Evolutionary conservation across 2,329 filamentous ascomycete species (phyloP).

Genomic region (Neofusicoccum parvum): DNA sequence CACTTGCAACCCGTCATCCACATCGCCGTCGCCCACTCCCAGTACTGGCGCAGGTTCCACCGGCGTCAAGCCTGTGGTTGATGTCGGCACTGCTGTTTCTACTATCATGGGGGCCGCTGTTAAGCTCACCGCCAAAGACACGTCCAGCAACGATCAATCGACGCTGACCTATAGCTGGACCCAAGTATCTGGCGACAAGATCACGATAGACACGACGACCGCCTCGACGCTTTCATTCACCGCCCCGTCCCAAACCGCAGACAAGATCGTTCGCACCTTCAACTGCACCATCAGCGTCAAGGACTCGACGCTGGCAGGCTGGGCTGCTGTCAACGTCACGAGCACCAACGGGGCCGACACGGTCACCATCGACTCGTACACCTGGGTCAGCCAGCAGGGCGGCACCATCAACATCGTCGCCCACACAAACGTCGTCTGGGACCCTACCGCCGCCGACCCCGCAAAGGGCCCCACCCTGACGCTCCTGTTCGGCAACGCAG

Average conservation of each 20-base stretch:
- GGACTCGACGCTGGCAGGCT: constrained; percentile 24
- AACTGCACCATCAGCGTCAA: constrained; percentile 32
- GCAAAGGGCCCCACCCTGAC: constrained; percentile 30
- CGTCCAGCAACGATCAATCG: constrained; percentile 24
- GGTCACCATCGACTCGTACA: constrained; percentile 38
- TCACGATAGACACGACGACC: constrained; percentile 30
- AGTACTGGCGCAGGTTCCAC: constrained; percentile 27
- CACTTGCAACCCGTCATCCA: constrained; percentile 28
- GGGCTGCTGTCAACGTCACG: constrained; percentile 32
- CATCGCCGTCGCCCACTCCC: constrained; percentile 22
- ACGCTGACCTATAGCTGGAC: constrained; percentile 38
- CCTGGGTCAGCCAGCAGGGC: constrained; percentile 32
- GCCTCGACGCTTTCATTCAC: constrained; percentile 29
- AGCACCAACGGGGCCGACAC: constrained; percentile 30
- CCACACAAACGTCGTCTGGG: constrained; percentile 36
- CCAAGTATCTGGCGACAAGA: constrained; percentile 29
- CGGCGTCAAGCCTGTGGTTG: constrained; percentile 20
- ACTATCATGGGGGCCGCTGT: constrained; percentile 35
- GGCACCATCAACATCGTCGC: constrained; percentile 37
- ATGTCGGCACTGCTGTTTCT: constrained; percentile 25
- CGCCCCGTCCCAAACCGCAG: constrained; percentile 28
- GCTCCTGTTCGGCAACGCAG: constrained; percentile 31
- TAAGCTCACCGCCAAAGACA: constrained; percentile 34
- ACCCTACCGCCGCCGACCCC: constrained; percentile 25
- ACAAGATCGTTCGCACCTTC: constrained; percentile 32